A percentile compares a stretch with the other conserved stretches of the same genome.
Evolutionary conservation across 2,329 filamentous ascomycete species (phyloP).

Genomic region (Coniella vitis): DNA sequence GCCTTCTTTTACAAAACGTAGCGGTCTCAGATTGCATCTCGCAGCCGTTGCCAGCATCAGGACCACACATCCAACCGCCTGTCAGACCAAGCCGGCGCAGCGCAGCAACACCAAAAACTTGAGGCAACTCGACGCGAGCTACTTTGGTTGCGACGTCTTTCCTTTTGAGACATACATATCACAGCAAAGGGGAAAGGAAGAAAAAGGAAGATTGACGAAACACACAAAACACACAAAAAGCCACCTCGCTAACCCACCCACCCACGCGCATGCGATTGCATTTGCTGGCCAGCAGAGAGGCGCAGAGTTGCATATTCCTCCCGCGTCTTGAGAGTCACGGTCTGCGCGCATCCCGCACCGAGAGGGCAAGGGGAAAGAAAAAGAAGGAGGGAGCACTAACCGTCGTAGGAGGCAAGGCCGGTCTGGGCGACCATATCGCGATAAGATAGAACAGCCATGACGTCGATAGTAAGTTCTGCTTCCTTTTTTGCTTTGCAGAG

Average conservation of each 20-base stretch:
- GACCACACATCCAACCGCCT: constrained; percentile 10
- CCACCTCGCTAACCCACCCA: not conserved
- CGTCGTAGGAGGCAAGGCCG: not conserved
- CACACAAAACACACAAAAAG: too few species aligned
- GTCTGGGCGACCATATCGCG: not conserved
- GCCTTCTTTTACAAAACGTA: too few species aligned
- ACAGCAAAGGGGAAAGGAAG: too few species aligned
- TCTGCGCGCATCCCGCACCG: constrained; percentile 2
- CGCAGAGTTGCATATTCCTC: not conserved
- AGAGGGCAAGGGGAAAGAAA: constrained; percentile 7
- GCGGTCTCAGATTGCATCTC: not conserved
- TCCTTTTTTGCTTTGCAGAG: not conserved
- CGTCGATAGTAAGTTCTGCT: constrained; percentile 26
- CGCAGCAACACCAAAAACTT: too few species aligned
- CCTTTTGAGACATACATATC: too few species aligned
- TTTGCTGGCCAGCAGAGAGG: not conserved
- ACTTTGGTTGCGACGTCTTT: too few species aligned
- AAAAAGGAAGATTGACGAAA: too few species aligned
- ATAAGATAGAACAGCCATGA: constrained; percentile 21
- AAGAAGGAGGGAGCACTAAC: not conserved
- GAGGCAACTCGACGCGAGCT: too few species aligned
- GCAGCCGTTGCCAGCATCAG: constrained; percentile 6
- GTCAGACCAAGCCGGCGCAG: too few species aligned
- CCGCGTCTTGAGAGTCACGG: too few species aligned
- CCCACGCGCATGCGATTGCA: not conserved